Evolutionary conservation across 208 protist genomes (phyloP).

Genomic region (Leishmania aethiopica): DNA sequence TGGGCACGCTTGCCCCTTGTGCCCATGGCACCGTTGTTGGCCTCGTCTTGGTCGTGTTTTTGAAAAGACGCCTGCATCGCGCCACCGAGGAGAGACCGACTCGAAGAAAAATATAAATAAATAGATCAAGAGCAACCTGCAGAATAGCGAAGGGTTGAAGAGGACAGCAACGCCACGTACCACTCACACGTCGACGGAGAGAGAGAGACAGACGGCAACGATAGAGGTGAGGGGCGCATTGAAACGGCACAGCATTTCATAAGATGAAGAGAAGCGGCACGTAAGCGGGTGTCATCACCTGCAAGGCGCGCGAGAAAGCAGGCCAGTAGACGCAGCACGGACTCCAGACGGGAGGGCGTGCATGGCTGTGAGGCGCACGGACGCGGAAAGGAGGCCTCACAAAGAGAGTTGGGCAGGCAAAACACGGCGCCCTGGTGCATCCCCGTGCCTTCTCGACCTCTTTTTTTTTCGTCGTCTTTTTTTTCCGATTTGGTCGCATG

Average conservation of each 20-base stretch:
- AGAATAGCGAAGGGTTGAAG: not conserved
- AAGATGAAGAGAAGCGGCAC: not conserved
- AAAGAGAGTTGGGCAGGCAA: not conserved
- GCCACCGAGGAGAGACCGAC: constrained; percentile 4
- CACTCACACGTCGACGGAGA: not conserved
- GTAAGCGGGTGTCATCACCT: not conserved
- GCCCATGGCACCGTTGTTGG: not conserved
- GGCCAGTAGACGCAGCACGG: not conserved
- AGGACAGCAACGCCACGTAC: not conserved
- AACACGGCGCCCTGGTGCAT: not conserved
- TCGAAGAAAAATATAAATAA: not conserved
- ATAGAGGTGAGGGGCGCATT: not conserved
- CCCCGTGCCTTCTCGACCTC: not conserved
- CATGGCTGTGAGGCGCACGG: not conserved
- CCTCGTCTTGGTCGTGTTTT: not conserved
- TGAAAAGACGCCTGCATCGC: constrained; percentile 11
- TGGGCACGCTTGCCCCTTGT: constrained; percentile 12
- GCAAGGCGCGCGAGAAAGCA: not conserved
- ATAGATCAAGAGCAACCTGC: not conserved
- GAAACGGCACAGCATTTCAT: not conserved
- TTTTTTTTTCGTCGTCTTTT: not conserved
- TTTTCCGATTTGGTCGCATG: not conserved
- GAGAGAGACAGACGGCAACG: not conserved
- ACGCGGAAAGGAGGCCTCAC: not conserved
- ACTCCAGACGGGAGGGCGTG: not conserved